Base-by-base conservation (phyloP, 257 asterid species). In the Handroanthus guayacan region DNA sequence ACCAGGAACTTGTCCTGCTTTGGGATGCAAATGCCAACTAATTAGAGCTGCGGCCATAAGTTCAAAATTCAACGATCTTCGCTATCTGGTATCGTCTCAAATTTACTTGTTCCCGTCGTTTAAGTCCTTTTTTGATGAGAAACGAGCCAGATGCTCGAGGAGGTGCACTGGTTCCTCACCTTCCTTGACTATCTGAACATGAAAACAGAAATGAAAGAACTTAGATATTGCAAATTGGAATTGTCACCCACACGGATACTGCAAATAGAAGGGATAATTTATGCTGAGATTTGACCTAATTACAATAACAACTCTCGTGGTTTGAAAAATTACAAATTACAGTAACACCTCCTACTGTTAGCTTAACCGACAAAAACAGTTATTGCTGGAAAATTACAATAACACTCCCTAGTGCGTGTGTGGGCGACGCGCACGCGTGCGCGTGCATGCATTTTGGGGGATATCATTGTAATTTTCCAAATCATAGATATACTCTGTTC, bases 81-180 rank as follows among this genome's bases (percentile, higher is more conserved):
- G 17, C 17, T 14, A 60, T 80, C 75, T 52, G 17, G 62, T 52
- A 62, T 76, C 71, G 63, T 80, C 77, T 66, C 67, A 62, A 81
- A 71, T 57, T 62, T 79, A 81, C 79, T 78, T 34, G 78, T 75
- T 68, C 76, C 77, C 71, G 41, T 66, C 65, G 43, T 84, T 5
- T 25, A 58, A 58, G n/a, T 50, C 74, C 62, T 80, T 79, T 69
- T 78, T 80, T 69, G 79, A 67, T 17, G 85, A 86, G 31, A 54
- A n/a, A 72, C 75, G 12, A 3, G 83, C 69, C 37, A 86, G 67
- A 81, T 82, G 84, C 76, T 78, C 43, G 65, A 75, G 83, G 62
- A 91, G 92, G 77, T 72, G 84, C 67, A 75, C 74, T 10, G 83
- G 88, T 82, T 88, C 87, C 75, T 87, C 84, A 13, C 86, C 90